phyloP scores from a whole-genome alignment of 257 asterid genomes.

The Penstemon eatonii region DNA sequence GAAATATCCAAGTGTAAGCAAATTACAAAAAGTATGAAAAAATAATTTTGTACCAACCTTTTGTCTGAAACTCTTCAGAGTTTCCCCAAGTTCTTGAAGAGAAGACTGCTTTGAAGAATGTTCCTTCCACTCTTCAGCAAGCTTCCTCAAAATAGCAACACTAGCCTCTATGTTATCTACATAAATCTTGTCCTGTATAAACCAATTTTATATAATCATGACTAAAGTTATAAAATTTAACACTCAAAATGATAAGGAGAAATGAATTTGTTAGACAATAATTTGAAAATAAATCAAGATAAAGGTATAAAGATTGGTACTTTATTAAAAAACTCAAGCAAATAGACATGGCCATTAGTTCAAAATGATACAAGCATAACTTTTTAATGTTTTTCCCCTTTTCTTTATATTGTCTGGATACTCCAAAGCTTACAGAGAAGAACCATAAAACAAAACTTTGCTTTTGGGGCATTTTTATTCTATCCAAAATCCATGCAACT shows the following conservation, averaged over 20 bases:
- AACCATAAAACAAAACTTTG: too few relatives aligned
- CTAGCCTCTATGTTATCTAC: slow-evolving; percentile 64
- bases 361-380: too few relatives aligned
- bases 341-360: neutral
- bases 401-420: too few relatives aligned
- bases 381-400: too few relatives aligned
- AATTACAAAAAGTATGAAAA: neutral
- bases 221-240: neutral
- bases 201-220: slow-evolving; percentile 20
- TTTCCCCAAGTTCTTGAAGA: slow-evolving; percentile 49
- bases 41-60: slow-evolving; percentile 40
- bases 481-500: too few relatives aligned
- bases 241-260: slow-evolving; percentile 1
- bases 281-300: neutral
- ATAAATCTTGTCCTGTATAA: slow-evolving; percentile 60
- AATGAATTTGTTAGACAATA: slow-evolving; percentile 2
- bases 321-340: slow-evolving; percentile 7
- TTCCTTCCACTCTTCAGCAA: slow-evolving; percentile 55
- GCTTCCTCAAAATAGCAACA: slow-evolving; percentile 58
- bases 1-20: neutral
- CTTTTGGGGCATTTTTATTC: too few relatives aligned
- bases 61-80: slow-evolving; percentile 62
- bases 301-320: neutral
- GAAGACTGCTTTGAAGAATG: slow-evolving; percentile 57
- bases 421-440: too few relatives aligned